These are phyloP conservation scores for Phanerochaete sordida DNA, from an alignment of 768 basidiomycete genomes.

Conservation along the genomic window DNA sequence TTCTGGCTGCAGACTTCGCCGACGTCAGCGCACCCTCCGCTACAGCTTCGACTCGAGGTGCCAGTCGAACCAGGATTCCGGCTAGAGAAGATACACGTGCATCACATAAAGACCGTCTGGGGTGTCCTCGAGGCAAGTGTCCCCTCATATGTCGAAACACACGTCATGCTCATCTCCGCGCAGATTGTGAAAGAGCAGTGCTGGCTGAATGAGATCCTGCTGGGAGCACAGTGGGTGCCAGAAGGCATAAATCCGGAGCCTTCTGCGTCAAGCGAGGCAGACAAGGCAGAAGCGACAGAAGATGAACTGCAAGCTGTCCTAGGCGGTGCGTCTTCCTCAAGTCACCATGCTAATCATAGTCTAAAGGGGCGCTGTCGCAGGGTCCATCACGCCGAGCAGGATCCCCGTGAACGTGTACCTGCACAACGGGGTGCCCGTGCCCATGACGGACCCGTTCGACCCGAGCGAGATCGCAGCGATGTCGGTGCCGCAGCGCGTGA, in stretches of 20 bases:
- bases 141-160: background rate
- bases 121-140: slow-evolving; percentile 62
- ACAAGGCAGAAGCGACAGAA: slow-evolving; percentile 37
- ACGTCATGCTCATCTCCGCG: background rate
- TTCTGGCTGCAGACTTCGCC: slow-evolving; percentile 51
- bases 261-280: slow-evolving; percentile 11
- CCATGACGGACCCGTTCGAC: slow-evolving; percentile 34
- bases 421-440: slow-evolving; percentile 30
- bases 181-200: slow-evolving; percentile 80
- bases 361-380: slow-evolving; percentile 27
- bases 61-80: slow-evolving; percentile 77
- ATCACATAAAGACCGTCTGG: slow-evolving; percentile 71
- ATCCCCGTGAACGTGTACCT: slow-evolving; percentile 76
- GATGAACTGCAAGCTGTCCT: slow-evolving; percentile 65
- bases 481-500: background rate
- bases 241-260: slow-evolving; percentile 38
- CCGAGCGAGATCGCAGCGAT: slow-evolving; percentile 32
- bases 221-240: slow-evolving; percentile 57
- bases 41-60: slow-evolving; percentile 60
- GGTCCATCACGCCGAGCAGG: slow-evolving; percentile 48
- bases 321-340: slow-evolving; percentile 42
- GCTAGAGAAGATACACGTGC: slow-evolving; percentile 68
- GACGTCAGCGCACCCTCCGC: slow-evolving; percentile 60
- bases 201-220: slow-evolving; percentile 76
- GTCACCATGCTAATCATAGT: background rate